Conservation (phyloP, 2,329 filamentous ascomycete species). For the Botrytis deweyae region DNA sequence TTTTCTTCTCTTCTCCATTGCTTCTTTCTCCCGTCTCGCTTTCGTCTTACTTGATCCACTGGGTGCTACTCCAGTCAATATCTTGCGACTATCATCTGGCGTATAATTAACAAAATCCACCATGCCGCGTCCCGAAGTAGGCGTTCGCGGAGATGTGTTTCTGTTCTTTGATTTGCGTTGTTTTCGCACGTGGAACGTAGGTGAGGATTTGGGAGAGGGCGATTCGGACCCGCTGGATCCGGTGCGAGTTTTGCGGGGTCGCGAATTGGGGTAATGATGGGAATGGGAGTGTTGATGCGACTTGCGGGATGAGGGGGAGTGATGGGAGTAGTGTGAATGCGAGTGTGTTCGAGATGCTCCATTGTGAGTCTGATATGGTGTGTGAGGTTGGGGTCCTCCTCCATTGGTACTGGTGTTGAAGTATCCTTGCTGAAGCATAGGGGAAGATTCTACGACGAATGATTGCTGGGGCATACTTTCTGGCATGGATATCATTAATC, state of each 20-base stretch:
- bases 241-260: slow-evolving; percentile 18
- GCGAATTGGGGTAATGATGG: background rate
- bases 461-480: slow-evolving; percentile 27
- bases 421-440: slow-evolving; percentile 28
- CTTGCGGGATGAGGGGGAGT: slow-evolving; percentile 20
- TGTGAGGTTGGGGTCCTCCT: slow-evolving; percentile 17
- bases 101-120: slow-evolving; percentile 88
- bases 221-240: slow-evolving; percentile 27
- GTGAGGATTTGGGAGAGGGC: slow-evolving; percentile 22
- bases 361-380: slow-evolving; percentile 12
- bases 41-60: slow-evolving; percentile 93
- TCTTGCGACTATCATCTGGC: slow-evolving; percentile 70
- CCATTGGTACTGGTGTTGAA: slow-evolving; percentile 11
- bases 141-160: slow-evolving; percentile 42
- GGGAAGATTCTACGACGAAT: slow-evolving; percentile 29
- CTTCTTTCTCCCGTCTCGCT: slow-evolving; percentile 85
- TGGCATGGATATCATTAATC: slow-evolving; percentile 39
- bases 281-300: background rate
- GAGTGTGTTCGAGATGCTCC: slow-evolving; percentile 16
- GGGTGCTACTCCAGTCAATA: slow-evolving; percentile 88
- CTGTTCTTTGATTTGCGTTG: slow-evolving; percentile 27
- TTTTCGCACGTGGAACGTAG: slow-evolving; percentile 33
- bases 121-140: slow-evolving; percentile 35
- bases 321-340: slow-evolving; percentile 21
- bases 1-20: slow-evolving; percentile 69